Base-by-base conservation (phyloP, 2,329 filamentous ascomycete genomes). In the Parafenestella ontariensis region DNA sequence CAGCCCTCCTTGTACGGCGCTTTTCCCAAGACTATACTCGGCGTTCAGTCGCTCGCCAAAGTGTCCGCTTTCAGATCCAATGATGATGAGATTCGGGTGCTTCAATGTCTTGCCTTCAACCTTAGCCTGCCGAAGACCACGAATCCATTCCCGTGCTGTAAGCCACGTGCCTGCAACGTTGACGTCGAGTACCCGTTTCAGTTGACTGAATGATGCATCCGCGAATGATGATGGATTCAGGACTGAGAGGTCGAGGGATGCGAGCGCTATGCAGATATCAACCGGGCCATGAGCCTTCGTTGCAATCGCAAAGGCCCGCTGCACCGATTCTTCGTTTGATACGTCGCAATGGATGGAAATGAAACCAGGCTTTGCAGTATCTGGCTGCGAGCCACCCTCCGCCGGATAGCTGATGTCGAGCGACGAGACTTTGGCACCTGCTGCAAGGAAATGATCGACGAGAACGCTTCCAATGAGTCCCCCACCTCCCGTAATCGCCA, bases 21-120 rank as follows among this genome's bases (percentile, higher is more conserved):
- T 75, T 57, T 83, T 82, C 6, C 69, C 75, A 31, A 78, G 66
- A 7, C 78, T 76, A 52, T 82, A 82, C 21, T 81, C 79, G 5
- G 77, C 72, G 61, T 77, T 77, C 1, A 59, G 67, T n/a, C 75
- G 56, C 36, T 79, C 77, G 6, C 78, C 80, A 59, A 80, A 80
- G 43, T 71, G 66, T 1, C 79, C 79, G 43, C 76, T 76, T 61
- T 81, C 79, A 47, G 74, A 77, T 10, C 79, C 79, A 47, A 82
- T 76, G 29, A 82, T 74, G 20, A 82, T 70, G 34, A 81, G 63
- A 24, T 71, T 70, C 11, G 78, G 71, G 60, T 81, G 55, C 28
- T 37, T 49, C 45, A 61, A 18, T 28, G 50, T 31, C 17, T 46
- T 64, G 39, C 50, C 54, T 13, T 62, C 37, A 24, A 54, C 50